Evolutionary conservation across 2,329 filamentous ascomycete species (phyloP).

Genomic region (Coniochaeta sp.): DNA sequence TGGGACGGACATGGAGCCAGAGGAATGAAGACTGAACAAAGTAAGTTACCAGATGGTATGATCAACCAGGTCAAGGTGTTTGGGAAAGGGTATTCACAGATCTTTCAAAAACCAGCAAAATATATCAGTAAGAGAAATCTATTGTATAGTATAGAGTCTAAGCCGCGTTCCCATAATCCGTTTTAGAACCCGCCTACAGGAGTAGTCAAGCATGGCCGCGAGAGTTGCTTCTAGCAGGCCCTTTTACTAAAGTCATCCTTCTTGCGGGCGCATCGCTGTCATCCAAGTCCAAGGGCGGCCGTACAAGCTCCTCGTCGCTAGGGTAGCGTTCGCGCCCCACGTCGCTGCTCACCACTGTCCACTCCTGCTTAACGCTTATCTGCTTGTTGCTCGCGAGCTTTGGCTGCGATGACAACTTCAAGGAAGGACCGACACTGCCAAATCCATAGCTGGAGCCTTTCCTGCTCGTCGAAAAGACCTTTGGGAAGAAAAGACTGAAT

Average conservation of each 20-base stretch:
- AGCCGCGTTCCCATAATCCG: no score
- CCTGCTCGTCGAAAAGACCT: slow-evolving; percentile 17
- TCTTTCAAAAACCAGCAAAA: no score
- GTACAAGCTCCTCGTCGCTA: slow-evolving; percentile 1
- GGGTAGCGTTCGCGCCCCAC: slow-evolving; percentile 1
- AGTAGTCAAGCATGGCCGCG: neutral
- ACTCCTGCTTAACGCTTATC: slow-evolving; percentile 21
- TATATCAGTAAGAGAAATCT: no score
- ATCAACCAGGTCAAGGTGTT: no score
- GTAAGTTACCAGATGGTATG: no score
- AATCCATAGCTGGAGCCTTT: neutral
- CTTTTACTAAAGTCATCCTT: neutral
- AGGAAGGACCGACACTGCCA: slow-evolving; percentile 4
- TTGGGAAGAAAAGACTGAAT: slow-evolving; percentile 18
- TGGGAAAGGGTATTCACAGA: no score
- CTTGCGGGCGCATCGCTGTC: neutral
- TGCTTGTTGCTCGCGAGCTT: slow-evolving; percentile 9
- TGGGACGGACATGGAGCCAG: no score
- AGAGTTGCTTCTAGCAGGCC: slow-evolving; percentile 8
- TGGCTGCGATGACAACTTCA: slow-evolving; percentile 7
- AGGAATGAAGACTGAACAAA: no score
- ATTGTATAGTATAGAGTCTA: no score
- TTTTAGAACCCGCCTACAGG: neutral
- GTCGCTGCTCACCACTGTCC: slow-evolving; percentile 18
- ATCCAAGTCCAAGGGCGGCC: neutral